phyloP scores from a whole-genome alignment of 345 rosid species.

The Linum tenue region DNA sequence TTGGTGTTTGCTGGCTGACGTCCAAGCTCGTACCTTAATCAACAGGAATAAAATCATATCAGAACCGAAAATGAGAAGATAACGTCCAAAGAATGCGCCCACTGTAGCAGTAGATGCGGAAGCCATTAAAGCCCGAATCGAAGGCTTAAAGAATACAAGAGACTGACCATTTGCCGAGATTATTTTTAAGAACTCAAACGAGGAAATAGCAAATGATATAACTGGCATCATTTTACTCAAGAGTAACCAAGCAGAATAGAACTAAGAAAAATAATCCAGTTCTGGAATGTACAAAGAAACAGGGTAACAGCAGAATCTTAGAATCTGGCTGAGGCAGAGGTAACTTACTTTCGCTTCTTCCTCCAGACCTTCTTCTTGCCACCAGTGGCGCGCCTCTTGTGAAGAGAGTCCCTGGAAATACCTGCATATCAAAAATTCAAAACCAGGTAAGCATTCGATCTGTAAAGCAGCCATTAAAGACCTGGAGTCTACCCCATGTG shows the following conservation, averaged over 20 bases:
- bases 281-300: not conserved
- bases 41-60: not conserved
- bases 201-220: no score
- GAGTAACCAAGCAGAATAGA: no score
- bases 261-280: not conserved
- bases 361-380: not conserved
- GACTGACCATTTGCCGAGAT: no score
- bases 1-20: not conserved
- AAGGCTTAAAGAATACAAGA: no score
- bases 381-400: slow-evolving; percentile 9
- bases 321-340: not conserved
- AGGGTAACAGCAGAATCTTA: not conserved
- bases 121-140: no score
- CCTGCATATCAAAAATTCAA: not conserved
- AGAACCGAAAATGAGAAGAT: not conserved
- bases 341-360: slow-evolving; percentile 1
- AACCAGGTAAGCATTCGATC: not conserved
- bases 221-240: no score
- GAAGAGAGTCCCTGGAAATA: slow-evolving; percentile 1
- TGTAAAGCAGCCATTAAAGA: no score
- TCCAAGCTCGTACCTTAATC: not conserved
- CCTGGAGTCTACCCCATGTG: not conserved
- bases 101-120: no score
- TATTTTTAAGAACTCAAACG: no score
- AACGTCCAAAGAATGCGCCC: no score